Evolutionary conservation across 345 rosid species (phyloP).

Genomic region (Salix brachista): DNA sequence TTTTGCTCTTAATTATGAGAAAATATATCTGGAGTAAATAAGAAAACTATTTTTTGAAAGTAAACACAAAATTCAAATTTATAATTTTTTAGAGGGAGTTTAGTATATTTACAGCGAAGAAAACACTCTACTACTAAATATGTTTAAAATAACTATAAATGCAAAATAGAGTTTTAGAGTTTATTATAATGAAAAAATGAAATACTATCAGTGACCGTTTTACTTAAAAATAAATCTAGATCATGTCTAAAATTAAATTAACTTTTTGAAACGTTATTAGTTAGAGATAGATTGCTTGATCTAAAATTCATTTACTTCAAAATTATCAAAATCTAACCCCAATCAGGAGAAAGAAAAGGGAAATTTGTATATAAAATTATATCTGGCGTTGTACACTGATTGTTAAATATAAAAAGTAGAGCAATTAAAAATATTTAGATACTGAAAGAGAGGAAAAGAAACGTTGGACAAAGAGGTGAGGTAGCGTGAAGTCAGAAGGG

Average conservation of each 20-base stretch:
- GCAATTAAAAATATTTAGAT: not conserved
- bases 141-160: too few species aligned
- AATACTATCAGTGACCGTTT: not conserved
- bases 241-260: not conserved
- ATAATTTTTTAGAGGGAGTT: too few species aligned
- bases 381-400: not conserved
- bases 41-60: too few species aligned
- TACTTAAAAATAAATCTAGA: not conserved
- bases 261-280: not conserved
- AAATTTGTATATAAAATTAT: not conserved
- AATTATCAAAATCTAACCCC: not conserved
- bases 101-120: not conserved
- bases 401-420: not conserved
- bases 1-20: too few species aligned
- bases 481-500: slow-evolving; percentile 1
- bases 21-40: too few species aligned
- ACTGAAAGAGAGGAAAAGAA: not conserved
- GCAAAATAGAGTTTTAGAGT: not conserved
- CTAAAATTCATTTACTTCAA: not conserved
- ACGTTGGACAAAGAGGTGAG: slow-evolving; percentile 7
- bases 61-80: too few species aligned
- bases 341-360: not conserved
- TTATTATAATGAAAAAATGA: not conserved
- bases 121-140: not conserved
- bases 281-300: not conserved